These are phyloP conservation scores for Bipolaris sorokiniana DNA, from an alignment of 2,329 filamentous ascomycete species.

Conservation along the genomic window DNA sequence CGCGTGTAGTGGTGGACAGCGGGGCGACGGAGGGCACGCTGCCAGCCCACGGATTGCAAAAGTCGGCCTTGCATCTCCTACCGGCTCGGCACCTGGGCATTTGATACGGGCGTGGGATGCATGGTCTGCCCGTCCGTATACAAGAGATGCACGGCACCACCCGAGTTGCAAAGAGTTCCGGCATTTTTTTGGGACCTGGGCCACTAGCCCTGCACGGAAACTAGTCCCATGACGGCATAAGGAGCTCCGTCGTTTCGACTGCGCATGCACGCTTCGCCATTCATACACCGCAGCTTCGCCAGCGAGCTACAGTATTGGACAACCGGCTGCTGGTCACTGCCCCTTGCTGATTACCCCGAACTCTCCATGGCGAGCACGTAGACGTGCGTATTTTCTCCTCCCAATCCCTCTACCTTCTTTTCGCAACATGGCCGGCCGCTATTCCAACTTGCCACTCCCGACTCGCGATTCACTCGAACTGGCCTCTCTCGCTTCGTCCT, in stretches of 20 bases:
- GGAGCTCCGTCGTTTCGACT: conserved; percentile 21
- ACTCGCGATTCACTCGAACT: conserved; percentile 94
- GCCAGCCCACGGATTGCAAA: conserved; percentile 35
- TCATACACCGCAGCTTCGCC: conserved; percentile 19
- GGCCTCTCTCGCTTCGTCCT: conserved; percentile 89
- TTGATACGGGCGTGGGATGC: conserved; percentile 8
- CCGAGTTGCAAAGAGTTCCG: conserved; percentile 17
- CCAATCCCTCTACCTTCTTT: conserved; percentile 9
- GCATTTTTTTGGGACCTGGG: conserved; percentile 19
- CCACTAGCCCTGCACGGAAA: conserved; percentile 19
- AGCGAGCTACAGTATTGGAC: conserved; percentile 1
- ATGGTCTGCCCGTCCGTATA: background rate
- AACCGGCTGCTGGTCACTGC: conserved; percentile 22
- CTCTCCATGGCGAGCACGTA: conserved; percentile 35
- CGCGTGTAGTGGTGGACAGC: conserved; percentile 14
- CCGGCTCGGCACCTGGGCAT: conserved; percentile 20
- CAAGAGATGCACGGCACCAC: conserved; percentile 4
- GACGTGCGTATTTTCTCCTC: conserved; percentile 19
- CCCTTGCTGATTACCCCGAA: conserved; percentile 10
- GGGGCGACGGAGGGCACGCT: conserved; percentile 23
- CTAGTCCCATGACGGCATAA: conserved; percentile 33
- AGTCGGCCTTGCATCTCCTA: conserved; percentile 40
- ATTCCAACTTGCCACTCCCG: conserved; percentile 47
- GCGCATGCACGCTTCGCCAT: conserved; percentile 27
- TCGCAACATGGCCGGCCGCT: conserved; percentile 48